These are phyloP conservation scores for Aspergillus carlsbadensis DNA, from an alignment of 495 filamentous ascomycete species.

Conservation along the genomic window DNA sequence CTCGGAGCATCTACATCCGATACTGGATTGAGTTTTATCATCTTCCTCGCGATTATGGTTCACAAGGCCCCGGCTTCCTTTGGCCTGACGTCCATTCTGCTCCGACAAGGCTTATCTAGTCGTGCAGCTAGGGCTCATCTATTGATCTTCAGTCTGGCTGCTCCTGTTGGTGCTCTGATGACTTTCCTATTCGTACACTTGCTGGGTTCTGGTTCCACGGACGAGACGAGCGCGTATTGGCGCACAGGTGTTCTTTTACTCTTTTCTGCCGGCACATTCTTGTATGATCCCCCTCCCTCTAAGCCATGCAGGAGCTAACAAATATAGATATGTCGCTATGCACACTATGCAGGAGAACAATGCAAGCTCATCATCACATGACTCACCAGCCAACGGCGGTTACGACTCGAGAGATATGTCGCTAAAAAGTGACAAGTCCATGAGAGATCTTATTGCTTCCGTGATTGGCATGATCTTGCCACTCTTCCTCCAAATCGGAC, in stretches of 20 bases:
- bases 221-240: slow-evolving; percentile 62
- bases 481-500: slow-evolving; percentile 84
- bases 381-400: slow-evolving; percentile 63
- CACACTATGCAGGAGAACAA: slow-evolving; percentile 92
- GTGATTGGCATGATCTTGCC: slow-evolving; percentile 90
- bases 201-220: slow-evolving; percentile 53
- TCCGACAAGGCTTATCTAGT: slow-evolving; percentile 87
- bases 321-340: slow-evolving; percentile 88
- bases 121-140: slow-evolving; percentile 81
- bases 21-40: slow-evolving; percentile 75
- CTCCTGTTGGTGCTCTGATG: slow-evolving; percentile 77
- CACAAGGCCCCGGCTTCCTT: slow-evolving; percentile 98
- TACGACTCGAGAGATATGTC: slow-evolving; percentile 53
- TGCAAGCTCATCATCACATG: slow-evolving; percentile 45
- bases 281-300: slow-evolving; percentile 56
- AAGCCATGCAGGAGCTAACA: neutral
- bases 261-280: slow-evolving; percentile 92
- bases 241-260: slow-evolving; percentile 89
- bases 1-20: slow-evolving; percentile 82
- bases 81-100: slow-evolving; percentile 81
- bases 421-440: slow-evolving; percentile 42
- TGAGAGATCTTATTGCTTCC: slow-evolving; percentile 63
- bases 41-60: slow-evolving; percentile 95
- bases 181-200: slow-evolving; percentile 79
- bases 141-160: slow-evolving; percentile 86